A percentile compares a stretch with the other conserved stretches of the same genome.
phyloP scores from a whole-genome alignment of 106 monocot species.

The Triglochin maritima region DNA sequence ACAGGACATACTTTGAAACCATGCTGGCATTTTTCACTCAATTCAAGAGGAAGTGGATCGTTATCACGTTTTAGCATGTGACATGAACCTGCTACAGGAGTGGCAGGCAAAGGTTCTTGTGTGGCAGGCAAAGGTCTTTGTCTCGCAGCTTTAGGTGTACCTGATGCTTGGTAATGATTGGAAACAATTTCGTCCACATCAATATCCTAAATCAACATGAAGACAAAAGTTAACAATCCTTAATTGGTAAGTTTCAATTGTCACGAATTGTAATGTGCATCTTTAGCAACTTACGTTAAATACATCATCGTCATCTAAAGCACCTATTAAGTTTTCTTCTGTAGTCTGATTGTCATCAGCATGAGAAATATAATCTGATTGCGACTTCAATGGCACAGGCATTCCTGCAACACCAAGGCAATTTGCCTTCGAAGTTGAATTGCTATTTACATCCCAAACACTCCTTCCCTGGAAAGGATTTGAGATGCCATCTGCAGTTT shows the following conservation, averaged over 20 bases:
- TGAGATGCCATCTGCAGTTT: conserved; percentile 5
- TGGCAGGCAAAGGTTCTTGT: conserved; percentile 31
- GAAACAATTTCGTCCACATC: conserved; percentile 92
- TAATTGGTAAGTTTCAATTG: too few species aligned
- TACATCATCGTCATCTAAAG: conserved; percentile 50
- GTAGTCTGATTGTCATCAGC: conserved; percentile 1
- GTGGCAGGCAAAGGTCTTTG: too few species aligned
- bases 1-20: conserved; percentile 41
- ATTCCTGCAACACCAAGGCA: conserved; percentile 14
- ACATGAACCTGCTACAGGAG: conserved; percentile 19
- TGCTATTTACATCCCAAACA: conserved; percentile 10
- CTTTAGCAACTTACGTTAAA: background rate
- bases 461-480: conserved; percentile 7
- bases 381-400: conserved; percentile 9
- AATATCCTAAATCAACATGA: conserved; percentile 49
- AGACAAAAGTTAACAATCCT: background rate
- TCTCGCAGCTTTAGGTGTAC: conserved; percentile 44
- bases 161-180: conserved; percentile 64
- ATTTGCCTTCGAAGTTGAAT: conserved; percentile 7
- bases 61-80: conserved; percentile 2
- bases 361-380: background rate
- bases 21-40: conserved; percentile 63
- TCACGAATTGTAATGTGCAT: background rate
- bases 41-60: conserved; percentile 38
- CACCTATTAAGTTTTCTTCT: conserved; percentile 34